Base-by-base conservation (phyloP, 495 filamentous ascomycete species). In the Neurospora sp. region DNA sequence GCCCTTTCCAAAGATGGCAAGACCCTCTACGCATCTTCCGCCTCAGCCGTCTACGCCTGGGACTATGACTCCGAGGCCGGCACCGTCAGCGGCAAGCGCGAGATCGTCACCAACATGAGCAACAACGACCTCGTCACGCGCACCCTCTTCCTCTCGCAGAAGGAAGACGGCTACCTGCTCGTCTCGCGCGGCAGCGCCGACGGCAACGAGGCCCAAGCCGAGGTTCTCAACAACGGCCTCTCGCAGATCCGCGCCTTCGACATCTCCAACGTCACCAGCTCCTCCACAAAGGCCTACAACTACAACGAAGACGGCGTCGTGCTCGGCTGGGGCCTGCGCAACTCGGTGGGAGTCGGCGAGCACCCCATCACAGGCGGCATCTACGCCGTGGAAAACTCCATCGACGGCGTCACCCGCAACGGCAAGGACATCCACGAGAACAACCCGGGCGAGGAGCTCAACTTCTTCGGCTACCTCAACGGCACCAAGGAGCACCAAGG, bases 361-460 rank as follows among this genome's bases (percentile, higher is more conserved):
- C 85, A 91, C 61, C 87, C 86, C 9, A 73, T 76, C 22, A 84
- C 81, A 1, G 89, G 89, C 69, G 87, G 85, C 35, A 82, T 92
- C 72, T 92, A 86, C 80, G 86, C 83, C n/a, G 90, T 92, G 4
- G 90, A 92, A 79, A 92, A 92, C 76, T 88, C 85, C 22, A 87
- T 85, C 3, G 89, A 92, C 77, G 73, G 89, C 8, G 82, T 90
- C 20, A 78, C 74, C 31, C 80, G 89, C 20, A 78, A 86, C 40
- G 85, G 86, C 5, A 70, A 82, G 20, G 88, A 90, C 71, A 86
- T 91, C 71, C 89, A 90, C 74, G 76, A 87, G 75, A 84, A 91
- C 72, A 92, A 92, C 73, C 90, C 90, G 1, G 90, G 87, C 41
- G 90, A 92, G 79, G 90, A 92, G 77, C 78, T 92, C 74, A 92